Evolutionary conservation across 345 rosid genomes (phyloP).

Genomic region (Atalantia buxifolia): DNA sequence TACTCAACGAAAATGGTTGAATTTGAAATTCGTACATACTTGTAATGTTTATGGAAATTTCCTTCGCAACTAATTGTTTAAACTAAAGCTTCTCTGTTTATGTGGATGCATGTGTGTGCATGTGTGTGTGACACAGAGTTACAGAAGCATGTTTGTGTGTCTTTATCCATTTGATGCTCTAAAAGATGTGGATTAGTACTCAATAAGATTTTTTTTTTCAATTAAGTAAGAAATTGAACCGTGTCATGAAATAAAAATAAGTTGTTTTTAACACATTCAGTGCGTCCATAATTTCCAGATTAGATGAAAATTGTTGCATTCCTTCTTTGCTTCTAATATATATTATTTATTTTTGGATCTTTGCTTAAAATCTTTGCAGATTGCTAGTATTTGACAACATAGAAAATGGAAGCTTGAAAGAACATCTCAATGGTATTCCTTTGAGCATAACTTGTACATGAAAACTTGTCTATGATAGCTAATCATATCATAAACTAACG

Average conservation of each 20-base stretch:
- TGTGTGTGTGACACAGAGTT: not conserved
- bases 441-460: not conserved
- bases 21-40: not conserved
- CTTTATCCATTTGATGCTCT: not conserved
- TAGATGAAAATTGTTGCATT: not conserved
- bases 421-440: constrained; percentile 72
- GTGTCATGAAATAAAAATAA: not conserved
- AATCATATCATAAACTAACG: not conserved
- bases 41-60: not conserved
- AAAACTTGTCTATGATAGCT: not conserved
- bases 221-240: not conserved
- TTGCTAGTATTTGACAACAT: constrained; percentile 71
- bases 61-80: too few relatives aligned
- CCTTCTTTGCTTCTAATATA: not conserved
- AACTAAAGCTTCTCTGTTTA: too few relatives aligned
- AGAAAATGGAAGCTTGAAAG: constrained; percentile 90
- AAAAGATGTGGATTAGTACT: not conserved
- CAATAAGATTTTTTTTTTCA: not conserved
- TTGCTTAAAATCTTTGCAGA: constrained; percentile 36
- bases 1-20: not conserved
- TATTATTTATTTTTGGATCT: not conserved
- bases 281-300: not conserved
- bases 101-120: not conserved
- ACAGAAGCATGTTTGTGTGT: not conserved
- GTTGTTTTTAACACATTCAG: not conserved